phyloP scores from a whole-genome alignment of 495 filamentous ascomycete genomes.

The Gamarada debralockiae region DNA sequence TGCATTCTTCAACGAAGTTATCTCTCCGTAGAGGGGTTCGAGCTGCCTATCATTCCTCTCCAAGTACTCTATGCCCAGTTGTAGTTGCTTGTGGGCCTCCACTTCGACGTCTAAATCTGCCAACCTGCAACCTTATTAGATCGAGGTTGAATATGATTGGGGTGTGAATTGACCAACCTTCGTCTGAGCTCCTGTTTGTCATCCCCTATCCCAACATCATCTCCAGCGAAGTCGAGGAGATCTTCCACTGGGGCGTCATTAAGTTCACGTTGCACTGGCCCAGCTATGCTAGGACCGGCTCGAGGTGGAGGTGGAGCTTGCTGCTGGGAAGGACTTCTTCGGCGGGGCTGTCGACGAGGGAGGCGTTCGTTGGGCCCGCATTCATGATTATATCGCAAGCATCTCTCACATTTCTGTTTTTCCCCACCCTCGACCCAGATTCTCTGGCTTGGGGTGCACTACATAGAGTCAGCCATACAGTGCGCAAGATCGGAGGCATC shows the following conservation, averaged over 20 bases:
- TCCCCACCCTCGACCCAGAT: neutral
- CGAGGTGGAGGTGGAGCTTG: no score
- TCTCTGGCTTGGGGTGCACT: no score
- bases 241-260: no score
- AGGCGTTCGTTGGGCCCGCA: neutral
- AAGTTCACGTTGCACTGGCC: no score
- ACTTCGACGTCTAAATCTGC: neutral
- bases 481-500: no score
- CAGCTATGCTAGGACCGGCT: no score
- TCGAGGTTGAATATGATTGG: neutral
- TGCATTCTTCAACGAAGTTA: neutral
- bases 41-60: neutral
- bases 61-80: neutral
- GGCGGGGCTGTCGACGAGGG: neutral
- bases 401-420: constrained; percentile 1
- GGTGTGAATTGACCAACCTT: neutral
- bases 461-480: no score
- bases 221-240: no score
- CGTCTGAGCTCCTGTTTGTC: neutral
- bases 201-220: no score
- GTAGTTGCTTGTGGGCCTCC: neutral
- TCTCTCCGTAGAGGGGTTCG: neutral
- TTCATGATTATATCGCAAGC: neutral
- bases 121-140: neutral
- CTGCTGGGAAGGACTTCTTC: no score